Evolutionary conservation across 1,139 yeast genomes (phyloP), one percentile per base, ranked within the genome.

Genomic region (Candida sanyaensis): DNA sequence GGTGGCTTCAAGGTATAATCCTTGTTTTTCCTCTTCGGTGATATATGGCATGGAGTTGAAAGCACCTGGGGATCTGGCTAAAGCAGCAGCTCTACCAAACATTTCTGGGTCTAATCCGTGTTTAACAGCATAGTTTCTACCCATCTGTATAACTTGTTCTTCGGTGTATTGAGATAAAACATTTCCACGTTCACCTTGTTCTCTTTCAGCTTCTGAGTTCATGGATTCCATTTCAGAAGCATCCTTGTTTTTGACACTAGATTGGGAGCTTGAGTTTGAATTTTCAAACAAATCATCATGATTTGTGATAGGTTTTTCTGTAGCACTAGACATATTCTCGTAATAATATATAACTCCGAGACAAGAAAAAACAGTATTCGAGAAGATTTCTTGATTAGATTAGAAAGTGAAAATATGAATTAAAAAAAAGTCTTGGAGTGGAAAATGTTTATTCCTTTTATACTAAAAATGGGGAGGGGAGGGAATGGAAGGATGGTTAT

Each of bases 61-160:
- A 1, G 77, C 80, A 7, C 63, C 64, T 6, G 93, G 93, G 36
- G 75, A 66, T 61, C 91, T 79, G 1, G 96, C 92, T 40, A 87
- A 68, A 2, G 90, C 85, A 1, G 96, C 96, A 26, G 87, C 96
- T 41, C 78, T 75, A 13, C 84, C 83, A 63, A 89, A 86, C 44
- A 83, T 66, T 9, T 86, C 92, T 1, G 76, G 71, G 55, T 86
- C 91, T 58, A 88, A 65, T 7, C 75, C 82, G 58, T 86, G 71
- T 54, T 78, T 79, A 37, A 66, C 61, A 26, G 92, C 92, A 64
- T 86, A 88, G 51, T 76, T 75, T 50, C 86, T 73, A 26, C 93
- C 96, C 83, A 86, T 83, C 50, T 73, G 76, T 77, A 82, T 78
- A 6, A 83, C 88, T 61, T 86, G 88, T 29, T 78, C 77, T 52